Evolutionary conservation across 495 filamentous ascomycete species (phyloP).

Genomic region (Physcia stellaris): DNA sequence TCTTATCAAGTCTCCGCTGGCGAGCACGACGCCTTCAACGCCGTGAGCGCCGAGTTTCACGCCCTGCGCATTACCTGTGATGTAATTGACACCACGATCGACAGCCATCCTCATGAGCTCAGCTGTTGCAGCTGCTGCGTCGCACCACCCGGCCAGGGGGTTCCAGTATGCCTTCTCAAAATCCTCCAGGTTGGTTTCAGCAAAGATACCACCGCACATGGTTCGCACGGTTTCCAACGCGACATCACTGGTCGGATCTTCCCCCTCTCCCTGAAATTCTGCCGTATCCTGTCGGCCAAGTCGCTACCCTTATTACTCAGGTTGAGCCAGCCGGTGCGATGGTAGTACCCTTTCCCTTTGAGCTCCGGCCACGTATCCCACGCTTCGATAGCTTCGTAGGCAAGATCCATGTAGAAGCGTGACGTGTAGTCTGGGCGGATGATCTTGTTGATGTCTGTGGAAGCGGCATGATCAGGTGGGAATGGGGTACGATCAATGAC

Average conservation of each 20-base stretch:
- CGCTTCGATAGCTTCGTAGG: conserved; percentile 38
- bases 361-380: conserved; percentile 41
- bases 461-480: conserved; percentile 36
- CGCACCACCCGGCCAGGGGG: conserved; percentile 44
- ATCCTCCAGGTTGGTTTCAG: conserved; percentile 36
- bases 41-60: too few relatives aligned
- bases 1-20: too few relatives aligned
- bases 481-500: conserved; percentile 44
- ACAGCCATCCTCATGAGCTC: conserved; percentile 31
- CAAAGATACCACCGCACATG: conserved; percentile 33
- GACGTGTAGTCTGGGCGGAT: conserved; percentile 52
- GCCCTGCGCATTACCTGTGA: too few relatives aligned
- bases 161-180: conserved; percentile 38
- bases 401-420: conserved; percentile 40
- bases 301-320: conserved; percentile 26
- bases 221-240: conserved; percentile 29
- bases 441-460: conserved; percentile 56
- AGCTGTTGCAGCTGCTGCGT: conserved; percentile 39
- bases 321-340: conserved; percentile 41
- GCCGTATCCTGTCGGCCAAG: conserved; percentile 31
- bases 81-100: conserved; percentile 37
- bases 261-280: conserved; percentile 34
- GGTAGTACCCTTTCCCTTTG: conserved; percentile 39
- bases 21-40: too few relatives aligned
- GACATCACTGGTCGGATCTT: conserved; percentile 25